Conservation (phyloP, 176 grass and related monocot species). For the Elymus sibiricus region DNA sequence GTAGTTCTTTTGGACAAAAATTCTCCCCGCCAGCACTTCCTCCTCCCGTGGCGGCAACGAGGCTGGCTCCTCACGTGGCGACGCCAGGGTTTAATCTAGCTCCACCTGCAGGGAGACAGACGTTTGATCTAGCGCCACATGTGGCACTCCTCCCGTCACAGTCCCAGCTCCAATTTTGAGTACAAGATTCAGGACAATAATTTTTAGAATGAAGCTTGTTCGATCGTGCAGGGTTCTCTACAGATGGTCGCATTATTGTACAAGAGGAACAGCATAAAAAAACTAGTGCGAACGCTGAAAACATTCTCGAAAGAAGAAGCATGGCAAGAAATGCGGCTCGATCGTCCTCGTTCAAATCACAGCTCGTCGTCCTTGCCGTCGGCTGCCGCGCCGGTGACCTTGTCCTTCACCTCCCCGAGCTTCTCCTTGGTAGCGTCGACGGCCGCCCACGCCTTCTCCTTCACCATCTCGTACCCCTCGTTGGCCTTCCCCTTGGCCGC, state of each 20-base stretch:
- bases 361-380: slow-evolving; percentile 42
- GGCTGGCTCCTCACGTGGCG: too few species aligned
- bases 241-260: slow-evolving; percentile 40
- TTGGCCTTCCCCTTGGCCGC: slow-evolving; percentile 22
- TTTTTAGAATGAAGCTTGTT: not conserved
- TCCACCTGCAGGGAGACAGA: too few species aligned
- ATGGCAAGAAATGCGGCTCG: not conserved
- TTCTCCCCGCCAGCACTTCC: too few species aligned
- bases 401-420: slow-evolving; percentile 28
- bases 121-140: too few species aligned
- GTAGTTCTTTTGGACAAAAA: too few species aligned
- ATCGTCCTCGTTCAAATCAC: slow-evolving; percentile 8
- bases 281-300: slow-evolving; percentile 9
- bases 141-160: not conserved
- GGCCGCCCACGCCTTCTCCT: too few species aligned
- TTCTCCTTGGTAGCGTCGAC: too few species aligned
- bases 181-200: not conserved
- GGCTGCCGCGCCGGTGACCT: not conserved
- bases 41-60: too few species aligned
- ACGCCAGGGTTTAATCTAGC: too few species aligned
- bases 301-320: not conserved
- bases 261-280: slow-evolving; percentile 18
- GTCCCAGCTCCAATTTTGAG: not conserved
- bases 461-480: too few species aligned
- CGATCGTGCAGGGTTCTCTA: slow-evolving; percentile 6